phyloP scores from a whole-genome alignment of 805 yeast genomes.

The Myxozyma melibiosi region DNA sequence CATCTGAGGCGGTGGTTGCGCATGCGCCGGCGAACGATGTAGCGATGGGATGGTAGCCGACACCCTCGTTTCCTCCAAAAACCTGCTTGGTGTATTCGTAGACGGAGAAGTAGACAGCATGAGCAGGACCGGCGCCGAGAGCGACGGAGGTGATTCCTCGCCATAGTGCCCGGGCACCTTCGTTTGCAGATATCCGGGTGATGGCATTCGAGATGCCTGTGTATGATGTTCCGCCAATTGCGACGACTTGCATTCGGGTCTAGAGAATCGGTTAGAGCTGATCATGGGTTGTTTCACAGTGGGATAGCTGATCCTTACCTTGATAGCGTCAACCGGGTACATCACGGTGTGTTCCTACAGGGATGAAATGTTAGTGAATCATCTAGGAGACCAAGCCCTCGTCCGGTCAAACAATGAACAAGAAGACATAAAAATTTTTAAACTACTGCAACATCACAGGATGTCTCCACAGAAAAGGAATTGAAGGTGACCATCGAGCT shows the following conservation, averaged over 20 bases:
- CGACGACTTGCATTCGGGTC: slow-evolving; percentile 82
- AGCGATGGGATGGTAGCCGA: slow-evolving; percentile 70
- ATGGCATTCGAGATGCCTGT: slow-evolving; percentile 63
- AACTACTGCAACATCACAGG: not conserved
- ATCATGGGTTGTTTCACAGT: not conserved
- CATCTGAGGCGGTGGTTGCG: slow-evolving; percentile 92
- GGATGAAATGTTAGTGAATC: not conserved
- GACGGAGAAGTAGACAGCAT: slow-evolving; percentile 93
- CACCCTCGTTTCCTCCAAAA: slow-evolving; percentile 45
- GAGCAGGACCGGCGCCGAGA: slow-evolving; percentile 99
- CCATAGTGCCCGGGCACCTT: slow-evolving; percentile 89
- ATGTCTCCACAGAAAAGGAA: not conserved
- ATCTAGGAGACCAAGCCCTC: too few species aligned
- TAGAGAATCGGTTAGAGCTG: not conserved
- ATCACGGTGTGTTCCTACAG: slow-evolving; percentile 80
- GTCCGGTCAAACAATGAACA: too few species aligned
- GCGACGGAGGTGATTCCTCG: slow-evolving; percentile 90
- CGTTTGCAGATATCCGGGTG: slow-evolving; percentile 75
- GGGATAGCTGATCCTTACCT: slow-evolving; percentile 39
- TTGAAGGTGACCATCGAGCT: not conserved
- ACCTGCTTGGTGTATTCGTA: slow-evolving; percentile 77
- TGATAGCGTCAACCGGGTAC: slow-evolving; percentile 96
- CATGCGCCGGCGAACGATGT: slow-evolving; percentile 88
- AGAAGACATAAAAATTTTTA: not conserved
- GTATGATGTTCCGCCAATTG: slow-evolving; percentile 35